These are phyloP conservation scores for Citrus mangshanensis DNA, from an alignment of 345 rosid species.

Conservation along the genomic window DNA sequence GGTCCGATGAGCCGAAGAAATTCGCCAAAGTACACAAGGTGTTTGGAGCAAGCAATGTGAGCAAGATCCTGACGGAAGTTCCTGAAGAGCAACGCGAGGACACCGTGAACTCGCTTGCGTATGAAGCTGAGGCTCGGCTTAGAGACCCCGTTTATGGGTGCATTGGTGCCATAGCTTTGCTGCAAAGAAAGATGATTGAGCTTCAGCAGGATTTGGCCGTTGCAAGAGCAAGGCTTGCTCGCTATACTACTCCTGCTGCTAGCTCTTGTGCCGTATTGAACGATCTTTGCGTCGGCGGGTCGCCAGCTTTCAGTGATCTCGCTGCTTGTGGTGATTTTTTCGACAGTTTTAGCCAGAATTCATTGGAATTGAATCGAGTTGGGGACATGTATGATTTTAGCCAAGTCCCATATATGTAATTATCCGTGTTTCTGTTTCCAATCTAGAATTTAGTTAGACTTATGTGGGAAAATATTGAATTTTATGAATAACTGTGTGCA, in stretches of 20 bases:
- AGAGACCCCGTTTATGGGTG: constrained; percentile 90
- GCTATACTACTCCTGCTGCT: constrained; percentile 27
- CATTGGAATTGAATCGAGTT: constrained; percentile 26
- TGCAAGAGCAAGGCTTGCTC: constrained; percentile 69
- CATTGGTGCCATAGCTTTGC: constrained; percentile 80
- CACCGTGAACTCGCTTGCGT: constrained; percentile 78
- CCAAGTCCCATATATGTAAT: constrained; percentile 39
- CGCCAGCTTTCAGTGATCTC: constrained; percentile 31
- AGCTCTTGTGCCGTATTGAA: constrained; percentile 10
- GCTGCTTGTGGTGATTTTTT: constrained; percentile 36
- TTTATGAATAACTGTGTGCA: constrained; percentile 3
- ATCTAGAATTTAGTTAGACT: constrained; percentile 11
- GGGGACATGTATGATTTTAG: constrained; percentile 31
- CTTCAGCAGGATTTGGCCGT: constrained; percentile 76
- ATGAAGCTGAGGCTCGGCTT: constrained; percentile 90
- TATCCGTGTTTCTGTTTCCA: constrained; percentile 13
- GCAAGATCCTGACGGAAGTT: constrained; percentile 78
- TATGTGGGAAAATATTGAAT: neutral
- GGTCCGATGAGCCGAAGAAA: constrained; percentile 62
- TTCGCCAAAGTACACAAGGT: constrained; percentile 91
- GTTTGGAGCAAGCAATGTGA: constrained; percentile 94
- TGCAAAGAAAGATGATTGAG: constrained; percentile 69
- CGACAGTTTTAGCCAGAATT: constrained; percentile 40
- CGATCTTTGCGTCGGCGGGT: constrained; percentile 20
- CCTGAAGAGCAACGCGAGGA: constrained; percentile 92